Evolutionary conservation across 176 grass and related monocot genomes (phyloP).

Genomic region (Zizania latifolia): DNA sequence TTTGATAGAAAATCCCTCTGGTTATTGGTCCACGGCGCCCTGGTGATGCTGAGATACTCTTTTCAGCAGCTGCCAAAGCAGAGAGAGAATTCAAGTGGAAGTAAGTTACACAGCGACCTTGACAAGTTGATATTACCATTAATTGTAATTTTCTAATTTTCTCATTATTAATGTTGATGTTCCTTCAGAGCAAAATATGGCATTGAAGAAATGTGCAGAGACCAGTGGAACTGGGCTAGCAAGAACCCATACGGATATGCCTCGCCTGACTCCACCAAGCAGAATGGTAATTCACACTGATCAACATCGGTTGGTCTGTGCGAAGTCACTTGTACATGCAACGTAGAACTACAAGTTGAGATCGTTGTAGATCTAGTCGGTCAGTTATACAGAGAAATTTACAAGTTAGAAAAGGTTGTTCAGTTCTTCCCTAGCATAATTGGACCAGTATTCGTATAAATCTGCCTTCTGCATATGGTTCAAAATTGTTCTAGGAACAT

Average conservation of each 20-base stretch:
- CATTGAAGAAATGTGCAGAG: slow-evolving; percentile 79
- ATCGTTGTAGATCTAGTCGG: slow-evolving; percentile 41
- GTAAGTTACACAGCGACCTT: slow-evolving; percentile 38
- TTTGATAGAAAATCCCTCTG: slow-evolving; percentile 80
- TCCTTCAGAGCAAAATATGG: slow-evolving; percentile 71
- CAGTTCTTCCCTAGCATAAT: slow-evolving; percentile 25
- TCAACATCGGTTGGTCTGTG: not conserved
- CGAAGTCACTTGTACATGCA: slow-evolving; percentile 41
- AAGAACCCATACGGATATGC: slow-evolving; percentile 78
- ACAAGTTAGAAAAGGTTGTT: slow-evolving; percentile 29
- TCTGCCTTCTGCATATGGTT: slow-evolving; percentile 33
- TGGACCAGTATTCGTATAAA: slow-evolving; percentile 3
- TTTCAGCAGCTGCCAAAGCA: slow-evolving; percentile 74
- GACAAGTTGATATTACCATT: not conserved
- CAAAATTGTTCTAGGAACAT: slow-evolving; percentile 25
- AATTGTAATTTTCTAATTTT: not conserved
- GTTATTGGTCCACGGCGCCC: slow-evolving; percentile 64
- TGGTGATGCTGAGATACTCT: slow-evolving; percentile 91
- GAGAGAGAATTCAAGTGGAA: slow-evolving; percentile 88
- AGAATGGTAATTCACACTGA: slow-evolving; percentile 48
- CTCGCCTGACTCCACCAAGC: slow-evolving; percentile 46
- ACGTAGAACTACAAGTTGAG: slow-evolving; percentile 25
- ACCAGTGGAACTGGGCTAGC: slow-evolving; percentile 91
- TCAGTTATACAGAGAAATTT: slow-evolving; percentile 37
- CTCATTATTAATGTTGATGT: not conserved